Evolutionary conservation across 257 asterid genomes (phyloP), one percentile per base, ranked within the genome.

Genomic region (Jacaranda copaia): DNA sequence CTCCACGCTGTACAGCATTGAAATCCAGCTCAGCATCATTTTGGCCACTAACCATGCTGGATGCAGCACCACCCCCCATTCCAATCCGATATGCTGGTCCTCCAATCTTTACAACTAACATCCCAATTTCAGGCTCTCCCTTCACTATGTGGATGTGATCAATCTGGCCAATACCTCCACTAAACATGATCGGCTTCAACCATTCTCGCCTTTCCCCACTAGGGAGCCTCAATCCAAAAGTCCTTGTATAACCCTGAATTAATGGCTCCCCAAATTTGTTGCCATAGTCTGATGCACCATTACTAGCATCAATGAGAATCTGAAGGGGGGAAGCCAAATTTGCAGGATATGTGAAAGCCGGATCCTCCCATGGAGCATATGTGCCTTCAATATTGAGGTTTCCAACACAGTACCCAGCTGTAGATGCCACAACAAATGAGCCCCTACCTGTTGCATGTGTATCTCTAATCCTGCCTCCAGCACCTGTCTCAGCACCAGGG

Each of bases 21-120:
- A 95, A 95, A 77, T 95, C 99, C 53, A 95, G 93, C 81, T 95
- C 98, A 14, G 94, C 96, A 65, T 87, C 90, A 51, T 95, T 95
- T 81, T 95, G 99, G 61, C 99, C 99, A 80, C 99, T 95, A 59
- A 93, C 99, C 99, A 95, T 95, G 87, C 97, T 95, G 62, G 99
- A 95, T 12, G 99, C 98, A 78, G 99, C 99, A 79, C 99, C 98
- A 73, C 98, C 97, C 8, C 98, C 98, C 99, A 95, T 93, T 53
- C 98, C 99, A 75, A 93, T 93, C 68, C 96, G 97, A 80, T 95
- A 93, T 4, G 98, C 97, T 5, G 98, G 98, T 55, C 99, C 98
- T 69, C 99, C 98, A 80, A 95, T 93, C 94, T 93, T 91, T 51
- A 91, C 98, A 74, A 95, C 99, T 39, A 95, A 52, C 99, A 95